Percentiles rank a stretch among this genome's conserved stretches.
Conservation (phyloP, 108 stramenopile genomes). For the Fragilaria crotonensis region DNA sequence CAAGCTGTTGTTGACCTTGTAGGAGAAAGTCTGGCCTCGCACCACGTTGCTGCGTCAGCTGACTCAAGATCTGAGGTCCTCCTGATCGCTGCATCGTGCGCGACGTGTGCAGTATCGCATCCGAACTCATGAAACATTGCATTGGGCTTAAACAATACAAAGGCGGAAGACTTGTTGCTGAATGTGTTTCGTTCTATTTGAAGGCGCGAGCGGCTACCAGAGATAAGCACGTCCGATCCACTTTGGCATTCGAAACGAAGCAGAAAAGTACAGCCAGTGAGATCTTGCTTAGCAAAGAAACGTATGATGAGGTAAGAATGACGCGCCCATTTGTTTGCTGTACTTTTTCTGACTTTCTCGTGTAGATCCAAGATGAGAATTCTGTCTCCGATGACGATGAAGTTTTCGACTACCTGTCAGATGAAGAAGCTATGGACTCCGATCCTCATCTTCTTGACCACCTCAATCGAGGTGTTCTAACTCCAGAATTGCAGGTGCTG, state of each 20-base stretch:
- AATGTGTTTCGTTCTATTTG: slow-evolving; percentile 55
- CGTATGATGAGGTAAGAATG: slow-evolving; percentile 49
- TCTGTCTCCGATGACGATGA: slow-evolving; percentile 16
- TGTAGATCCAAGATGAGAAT: neutral
- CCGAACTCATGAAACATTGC: slow-evolving; percentile 56
- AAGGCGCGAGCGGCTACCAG: slow-evolving; percentile 39
- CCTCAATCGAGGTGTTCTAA: slow-evolving; percentile 47
- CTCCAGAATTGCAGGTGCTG: slow-evolving; percentile 56
- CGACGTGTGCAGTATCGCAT: slow-evolving; percentile 63
- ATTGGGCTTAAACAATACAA: slow-evolving; percentile 43
- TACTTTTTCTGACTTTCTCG: neutral
- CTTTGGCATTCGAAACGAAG: slow-evolving; percentile 4
- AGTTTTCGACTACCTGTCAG: slow-evolving; percentile 14
- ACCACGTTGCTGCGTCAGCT: neutral
- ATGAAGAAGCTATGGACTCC: slow-evolving; percentile 45
- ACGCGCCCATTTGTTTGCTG: neutral
- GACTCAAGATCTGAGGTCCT: neutral
- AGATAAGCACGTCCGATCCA: slow-evolving; percentile 16
- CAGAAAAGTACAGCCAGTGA: slow-evolving; percentile 21
- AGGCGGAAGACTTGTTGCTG: slow-evolving; percentile 54
- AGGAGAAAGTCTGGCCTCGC: slow-evolving; percentile 4
- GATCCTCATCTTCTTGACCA: slow-evolving; percentile 29
- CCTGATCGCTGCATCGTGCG: slow-evolving; percentile 47
- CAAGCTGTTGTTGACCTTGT: slow-evolving; percentile 12
- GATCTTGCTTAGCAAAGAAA: slow-evolving; percentile 23